A percentile compares a stretch with the other conserved stretches of the same genome.
Evolutionary conservation across 148 eudicot genomes (phyloP).

Genomic region (Rhododendron kiyosumense): DNA sequence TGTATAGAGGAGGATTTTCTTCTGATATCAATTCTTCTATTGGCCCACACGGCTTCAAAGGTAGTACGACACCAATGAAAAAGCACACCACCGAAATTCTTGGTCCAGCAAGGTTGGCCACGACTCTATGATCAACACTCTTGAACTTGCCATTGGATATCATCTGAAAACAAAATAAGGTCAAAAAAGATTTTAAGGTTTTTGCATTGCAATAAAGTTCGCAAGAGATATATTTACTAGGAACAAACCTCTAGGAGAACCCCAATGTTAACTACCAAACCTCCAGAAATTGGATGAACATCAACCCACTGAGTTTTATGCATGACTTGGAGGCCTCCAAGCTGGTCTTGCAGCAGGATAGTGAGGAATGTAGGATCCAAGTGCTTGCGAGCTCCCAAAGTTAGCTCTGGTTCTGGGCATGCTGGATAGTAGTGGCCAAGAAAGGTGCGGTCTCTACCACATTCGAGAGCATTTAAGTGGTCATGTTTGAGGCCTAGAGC

Average conservation of each 20-base stretch:
- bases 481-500: constrained; percentile 26
- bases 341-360: too few species aligned
- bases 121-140: constrained; percentile 21
- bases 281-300: constrained; percentile 18
- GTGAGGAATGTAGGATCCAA: too few species aligned
- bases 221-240: not conserved
- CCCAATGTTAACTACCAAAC: constrained; percentile 23
- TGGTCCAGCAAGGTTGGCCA: constrained; percentile 16
- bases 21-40: constrained; percentile 8
- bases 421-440: constrained; percentile 37
- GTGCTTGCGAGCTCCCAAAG: constrained; percentile 15
- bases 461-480: constrained; percentile 19
- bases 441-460: constrained; percentile 14
- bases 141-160: constrained; percentile 20
- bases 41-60: constrained; percentile 15
- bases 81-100: constrained; percentile 16
- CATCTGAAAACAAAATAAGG: constrained; percentile 9
- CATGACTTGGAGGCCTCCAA: constrained; percentile 29
- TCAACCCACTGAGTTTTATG: constrained; percentile 24
- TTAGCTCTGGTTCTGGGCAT: constrained; percentile 30
- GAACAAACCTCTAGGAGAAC: constrained; percentile 17
- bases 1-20: constrained; percentile 24
- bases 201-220: not conserved
- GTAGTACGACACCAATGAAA: not conserved
- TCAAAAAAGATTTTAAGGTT: not conserved